Evolutionary conservation across 2,329 filamentous ascomycete genomes (phyloP), one percentile per base, ranked within the genome.

Genomic region (Sporothrix sp.): DNA sequence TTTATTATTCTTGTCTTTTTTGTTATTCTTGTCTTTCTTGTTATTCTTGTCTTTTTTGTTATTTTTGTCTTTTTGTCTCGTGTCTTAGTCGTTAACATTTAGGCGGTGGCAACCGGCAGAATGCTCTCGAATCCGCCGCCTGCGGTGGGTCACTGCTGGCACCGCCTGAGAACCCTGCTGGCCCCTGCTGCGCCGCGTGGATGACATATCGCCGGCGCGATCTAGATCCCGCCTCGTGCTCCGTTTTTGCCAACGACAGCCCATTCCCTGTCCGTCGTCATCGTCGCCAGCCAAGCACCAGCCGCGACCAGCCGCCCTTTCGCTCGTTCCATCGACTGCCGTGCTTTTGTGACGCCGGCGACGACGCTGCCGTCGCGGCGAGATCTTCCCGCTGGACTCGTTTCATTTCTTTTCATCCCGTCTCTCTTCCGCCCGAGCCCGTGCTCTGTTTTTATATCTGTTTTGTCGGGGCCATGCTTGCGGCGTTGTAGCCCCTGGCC

Each of bases 131-230:
- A n/a, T n/a, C n/a, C n/a, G n/a, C n/a, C n/a, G n/a, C n/a, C n/a
- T n/a, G n/a, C n/a, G n/a, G n/a, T n/a, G n/a, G n/a, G n/a, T n/a
- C n/a, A n/a, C n/a, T n/a, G n/a, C n/a, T n/a, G n/a, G n/a, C n/a
- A n/a, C n/a, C n/a, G n/a, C 27, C 27, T 30, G 42, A 42, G 43
- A 51, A 51, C 50, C 50, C 21, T 47, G 50, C 36, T 51, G 49
- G 35, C 21, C 44, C 11, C 4, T 4, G 16, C 27, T 23, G 10
- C 25, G 25, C 25, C 18, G 18, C 20, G 18, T 4, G 21, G 42
- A n/a, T 35, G 40, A 43, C 42, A 20, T 46, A 37, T 37, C 43
- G 27, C 21, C 43, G 11, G 42, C 42, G 33, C 21, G 44, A 37
- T 47, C 32, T 33, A 33, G 30, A 45, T 45, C 30, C 42, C 30